A percentile compares a stretch with the other conserved stretches of the same genome.
These are phyloP conservation scores for Mrakia hoshinonis DNA, from an alignment of 768 basidiomycete species.

Conservation along the genomic window DNA sequence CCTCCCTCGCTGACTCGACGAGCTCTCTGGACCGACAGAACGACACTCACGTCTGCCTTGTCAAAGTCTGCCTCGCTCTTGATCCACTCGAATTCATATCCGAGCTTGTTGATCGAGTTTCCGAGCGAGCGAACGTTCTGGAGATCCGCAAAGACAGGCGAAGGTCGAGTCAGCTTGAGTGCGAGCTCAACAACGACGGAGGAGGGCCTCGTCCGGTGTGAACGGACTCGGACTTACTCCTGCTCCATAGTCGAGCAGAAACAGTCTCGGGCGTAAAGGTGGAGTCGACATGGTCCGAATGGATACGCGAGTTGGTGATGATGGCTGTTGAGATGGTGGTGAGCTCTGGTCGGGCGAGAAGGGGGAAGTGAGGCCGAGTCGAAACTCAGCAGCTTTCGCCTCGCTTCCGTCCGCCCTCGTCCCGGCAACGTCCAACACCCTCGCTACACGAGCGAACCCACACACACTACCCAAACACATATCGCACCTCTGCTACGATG, in stretches of 20 bases:
- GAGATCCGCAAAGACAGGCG: neutral
- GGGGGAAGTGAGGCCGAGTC: neutral
- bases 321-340: neutral
- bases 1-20: neutral
- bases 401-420: neutral
- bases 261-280: slow-evolving; percentile 46
- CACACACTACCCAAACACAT: too few species aligned
- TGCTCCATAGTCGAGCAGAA: slow-evolving; percentile 92
- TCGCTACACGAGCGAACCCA: neutral
- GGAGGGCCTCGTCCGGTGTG: too few species aligned
- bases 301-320: neutral
- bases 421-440: neutral
- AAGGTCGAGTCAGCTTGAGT: neutral
- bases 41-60: slow-evolving; percentile 69
- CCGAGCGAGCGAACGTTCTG: slow-evolving; percentile 74
- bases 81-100: slow-evolving; percentile 85
- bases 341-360: neutral
- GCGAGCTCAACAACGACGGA: neutral
- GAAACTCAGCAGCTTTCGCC: neutral
- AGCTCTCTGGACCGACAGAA: neutral
- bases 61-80: slow-evolving; percentile 68
- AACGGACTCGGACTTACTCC: too few species aligned
- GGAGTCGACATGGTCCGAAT: neutral
- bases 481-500: neutral
- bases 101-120: slow-evolving; percentile 75